A percentile compares a stretch with the other conserved stretches of the same genome.
These are phyloP conservation scores for Solanum gandarillasii DNA, from an alignment of 257 asterid genomes.

Conservation along the genomic window DNA sequence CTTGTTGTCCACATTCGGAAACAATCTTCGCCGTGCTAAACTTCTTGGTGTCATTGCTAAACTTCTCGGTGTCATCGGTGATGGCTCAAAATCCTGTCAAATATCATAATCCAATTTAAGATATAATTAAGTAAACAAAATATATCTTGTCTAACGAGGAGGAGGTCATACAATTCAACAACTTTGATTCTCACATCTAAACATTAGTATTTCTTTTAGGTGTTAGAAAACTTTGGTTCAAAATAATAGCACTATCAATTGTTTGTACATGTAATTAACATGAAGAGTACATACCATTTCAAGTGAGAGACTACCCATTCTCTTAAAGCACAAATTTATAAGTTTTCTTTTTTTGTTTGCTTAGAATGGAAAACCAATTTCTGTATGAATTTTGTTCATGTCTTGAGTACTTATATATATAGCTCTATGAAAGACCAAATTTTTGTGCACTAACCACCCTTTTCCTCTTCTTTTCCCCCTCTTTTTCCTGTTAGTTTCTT, in stretches of 20 bases:
- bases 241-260: too few species aligned
- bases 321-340: background rate
- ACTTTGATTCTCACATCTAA: too few species aligned
- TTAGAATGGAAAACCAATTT: background rate
- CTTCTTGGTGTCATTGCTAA: background rate
- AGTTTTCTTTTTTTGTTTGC: background rate
- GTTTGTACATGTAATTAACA: too few species aligned
- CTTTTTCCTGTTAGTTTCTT: background rate
- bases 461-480: background rate
- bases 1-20: background rate
- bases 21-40: background rate
- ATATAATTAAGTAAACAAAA: background rate
- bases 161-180: too few species aligned
- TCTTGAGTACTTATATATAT: background rate
- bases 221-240: too few species aligned
- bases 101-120: background rate
- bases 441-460: background rate
- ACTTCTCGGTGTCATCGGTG: background rate
- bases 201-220: too few species aligned
- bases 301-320: background rate
- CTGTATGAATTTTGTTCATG: background rate
- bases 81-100: background rate
- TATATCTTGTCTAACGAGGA: background rate
- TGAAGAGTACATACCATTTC: too few species aligned
- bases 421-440: background rate